Base-by-base conservation (phyloP, 23 red algal genomes). In the Gracilaria gracilis region DNA sequence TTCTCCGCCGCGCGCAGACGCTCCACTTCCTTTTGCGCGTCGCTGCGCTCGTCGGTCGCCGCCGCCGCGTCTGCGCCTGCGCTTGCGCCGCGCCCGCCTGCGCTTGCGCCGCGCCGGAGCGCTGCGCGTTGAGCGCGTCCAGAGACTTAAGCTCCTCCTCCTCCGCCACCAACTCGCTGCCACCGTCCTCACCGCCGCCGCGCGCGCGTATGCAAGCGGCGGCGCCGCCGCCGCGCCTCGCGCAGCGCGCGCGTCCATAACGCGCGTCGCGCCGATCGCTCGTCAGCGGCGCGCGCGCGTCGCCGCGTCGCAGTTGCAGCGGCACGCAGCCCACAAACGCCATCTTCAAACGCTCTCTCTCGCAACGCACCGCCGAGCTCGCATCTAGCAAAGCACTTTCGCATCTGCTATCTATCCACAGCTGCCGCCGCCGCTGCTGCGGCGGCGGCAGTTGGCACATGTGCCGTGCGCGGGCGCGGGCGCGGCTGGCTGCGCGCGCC, bases 1-100 rank as follows among this genome's bases (percentile, higher is more conserved):
- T 93, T 98, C 55, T 98, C 95, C 5, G 89, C 95, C 19, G 95
- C 95, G 40, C 74, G 29, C 19, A 98, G 84, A 15, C 95, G 86
- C n/a, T 98, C 95, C 21, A 90, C 85, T 42, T 98, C 95, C 83
- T 98, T 85, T 61, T 90, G 77, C 58, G 91, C 84, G 11, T 94
- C 82, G 11, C 48, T 80, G 55, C 69, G 35, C 25, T 55, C 59
- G 27, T 93, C 90, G 23, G 83, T 48, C 59, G 74, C 75, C 65
- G 84, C 4, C 32, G 47, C 0, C 2, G 27, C 28, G 54, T 7
- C 15, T 79, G 9, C 17, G 7, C 40, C 23, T 15, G 2, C 40
- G 17, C 25, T 51, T 13, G 65, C n/a, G 5, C 15, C 32, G 27
- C 65, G 14, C 32, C 20, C n/a, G 5, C 14, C 5, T 13, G 1